phyloP scores from a whole-genome alignment of 2,329 filamentous ascomycete species.

The Fusarium domesticum region DNA sequence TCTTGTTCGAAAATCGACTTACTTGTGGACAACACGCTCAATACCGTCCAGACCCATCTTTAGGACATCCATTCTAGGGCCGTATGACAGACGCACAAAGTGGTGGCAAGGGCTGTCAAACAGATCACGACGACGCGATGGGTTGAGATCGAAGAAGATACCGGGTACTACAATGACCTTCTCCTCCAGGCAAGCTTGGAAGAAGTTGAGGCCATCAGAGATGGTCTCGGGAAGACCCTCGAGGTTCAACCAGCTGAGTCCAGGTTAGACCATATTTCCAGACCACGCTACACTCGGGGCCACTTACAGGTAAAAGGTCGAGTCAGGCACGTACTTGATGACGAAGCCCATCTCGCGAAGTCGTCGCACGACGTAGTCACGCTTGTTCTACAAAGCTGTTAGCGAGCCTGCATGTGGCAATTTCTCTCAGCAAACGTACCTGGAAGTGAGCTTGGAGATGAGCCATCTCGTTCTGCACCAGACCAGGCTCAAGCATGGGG shows the following conservation, averaged over 20 bases:
- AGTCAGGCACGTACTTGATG: constrained; percentile 80
- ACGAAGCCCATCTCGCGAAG: constrained; percentile 83
- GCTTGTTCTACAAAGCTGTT: constrained; percentile 62
- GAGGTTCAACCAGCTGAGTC: constrained; percentile 53
- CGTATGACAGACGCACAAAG: constrained; percentile 82
- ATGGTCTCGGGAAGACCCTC: constrained; percentile 73
- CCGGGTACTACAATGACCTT: constrained; percentile 96
- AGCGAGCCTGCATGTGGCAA: constrained; percentile 5
- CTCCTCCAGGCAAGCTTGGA: constrained; percentile 87
- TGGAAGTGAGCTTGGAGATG: constrained; percentile 87
- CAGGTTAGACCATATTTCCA: constrained; percentile 3
- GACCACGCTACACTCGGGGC: no score
- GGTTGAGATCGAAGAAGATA: constrained; percentile 97
- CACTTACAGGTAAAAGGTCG: constrained; percentile 85
- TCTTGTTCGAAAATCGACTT: no score
- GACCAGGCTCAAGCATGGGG: constrained; percentile 82
- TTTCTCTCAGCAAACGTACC: constrained; percentile 35
- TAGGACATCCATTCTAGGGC: constrained; percentile 75
- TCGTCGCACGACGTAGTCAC: constrained; percentile 81
- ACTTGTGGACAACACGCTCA: constrained; percentile 75
- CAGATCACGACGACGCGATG: constrained; percentile 79
- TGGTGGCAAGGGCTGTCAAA: constrained; percentile 95
- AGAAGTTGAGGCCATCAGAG: constrained; percentile 93
- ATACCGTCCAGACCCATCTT: constrained; percentile 81
- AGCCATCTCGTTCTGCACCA: constrained; percentile 82